Percentiles rank a stretch among this genome's conserved stretches.
Evolutionary conservation across 768 basidiomycete species (phyloP).

Genomic region (Phaeolepiota aurea): DNA sequence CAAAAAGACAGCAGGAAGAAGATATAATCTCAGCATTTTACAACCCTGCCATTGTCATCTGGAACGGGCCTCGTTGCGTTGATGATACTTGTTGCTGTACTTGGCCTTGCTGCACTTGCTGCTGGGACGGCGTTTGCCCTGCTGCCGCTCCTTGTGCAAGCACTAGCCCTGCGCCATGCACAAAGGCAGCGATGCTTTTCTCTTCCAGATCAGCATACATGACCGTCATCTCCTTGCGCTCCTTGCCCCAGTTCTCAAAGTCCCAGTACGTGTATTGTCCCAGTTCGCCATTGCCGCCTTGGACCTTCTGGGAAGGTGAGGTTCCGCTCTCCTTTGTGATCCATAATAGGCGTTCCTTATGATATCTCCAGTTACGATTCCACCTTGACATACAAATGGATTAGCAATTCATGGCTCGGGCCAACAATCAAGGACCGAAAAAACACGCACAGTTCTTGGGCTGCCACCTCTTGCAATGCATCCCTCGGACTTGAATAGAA

Average conservation of each 20-base stretch:
- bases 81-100: conserved; percentile 25
- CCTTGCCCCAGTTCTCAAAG: conserved; percentile 69
- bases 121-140: conserved; percentile 16
- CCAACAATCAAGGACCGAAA: conserved; percentile 5
- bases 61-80: conserved; percentile 35
- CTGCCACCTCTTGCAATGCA: conserved; percentile 88
- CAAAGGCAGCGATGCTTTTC: conserved; percentile 58
- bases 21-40: conserved; percentile 14
- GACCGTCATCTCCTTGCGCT: conserved; percentile 71
- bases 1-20: conserved; percentile 9
- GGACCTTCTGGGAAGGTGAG: conserved; percentile 66
- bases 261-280: conserved; percentile 92
- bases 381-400: conserved; percentile 39
- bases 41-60: conserved; percentile 45
- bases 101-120: conserved; percentile 24
- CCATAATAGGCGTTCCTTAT: conserved; percentile 81
- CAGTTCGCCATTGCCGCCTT: conserved; percentile 76
- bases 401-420: conserved; percentile 4
- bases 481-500: conserved; percentile 94
- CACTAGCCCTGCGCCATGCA: conserved; percentile 31
- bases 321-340: conserved; percentile 86
- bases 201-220: conserved; percentile 70
- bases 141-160: conserved; percentile 23
- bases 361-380: conserved; percentile 93
- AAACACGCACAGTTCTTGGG: conserved; percentile 81